A percentile compares a stretch with the other conserved stretches of the same genome.
Evolutionary conservation across 192 early-diverging fungal species (phyloP).

Genomic region (Backusella morwellensis): DNA sequence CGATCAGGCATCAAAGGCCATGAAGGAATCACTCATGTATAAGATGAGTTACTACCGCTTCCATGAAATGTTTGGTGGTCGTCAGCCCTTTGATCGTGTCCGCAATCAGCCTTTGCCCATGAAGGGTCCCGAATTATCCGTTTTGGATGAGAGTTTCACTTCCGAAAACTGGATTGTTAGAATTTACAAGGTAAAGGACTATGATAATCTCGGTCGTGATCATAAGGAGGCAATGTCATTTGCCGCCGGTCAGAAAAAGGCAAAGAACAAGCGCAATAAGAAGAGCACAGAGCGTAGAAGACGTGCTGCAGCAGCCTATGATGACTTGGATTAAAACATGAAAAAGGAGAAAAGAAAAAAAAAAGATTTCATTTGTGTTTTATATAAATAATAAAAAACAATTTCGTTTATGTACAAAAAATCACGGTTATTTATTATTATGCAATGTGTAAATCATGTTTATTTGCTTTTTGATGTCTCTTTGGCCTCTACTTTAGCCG

Average conservation of each 20-base stretch:
- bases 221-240: slow-evolving; percentile 64
- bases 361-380: neutral
- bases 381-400: neutral
- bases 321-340: neutral
- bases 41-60: slow-evolving; percentile 98
- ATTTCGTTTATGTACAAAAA: slow-evolving; percentile 1
- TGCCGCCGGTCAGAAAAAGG: slow-evolving; percentile 45
- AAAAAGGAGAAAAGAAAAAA: neutral
- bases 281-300: slow-evolving; percentile 30
- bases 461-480: neutral
- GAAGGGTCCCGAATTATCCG: slow-evolving; percentile 75
- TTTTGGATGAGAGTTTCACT: slow-evolving; percentile 93
- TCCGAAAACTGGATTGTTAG: slow-evolving; percentile 98
- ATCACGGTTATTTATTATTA: neutral
- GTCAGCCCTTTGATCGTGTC: slow-evolving; percentile 79
- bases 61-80: slow-evolving; percentile 78
- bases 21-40: slow-evolving; percentile 94
- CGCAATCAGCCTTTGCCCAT: slow-evolving; percentile 72
- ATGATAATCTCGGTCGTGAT: slow-evolving; percentile 88
- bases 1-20: slow-evolving; percentile 82
- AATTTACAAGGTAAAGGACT: slow-evolving; percentile 96
- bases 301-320: slow-evolving; percentile 12
- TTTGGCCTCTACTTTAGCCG: neutral
- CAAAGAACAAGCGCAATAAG: slow-evolving; percentile 22
- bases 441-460: neutral